Evolutionary conservation across 768 basidiomycete species (phyloP).

Genomic region (Grammothele lineata): DNA sequence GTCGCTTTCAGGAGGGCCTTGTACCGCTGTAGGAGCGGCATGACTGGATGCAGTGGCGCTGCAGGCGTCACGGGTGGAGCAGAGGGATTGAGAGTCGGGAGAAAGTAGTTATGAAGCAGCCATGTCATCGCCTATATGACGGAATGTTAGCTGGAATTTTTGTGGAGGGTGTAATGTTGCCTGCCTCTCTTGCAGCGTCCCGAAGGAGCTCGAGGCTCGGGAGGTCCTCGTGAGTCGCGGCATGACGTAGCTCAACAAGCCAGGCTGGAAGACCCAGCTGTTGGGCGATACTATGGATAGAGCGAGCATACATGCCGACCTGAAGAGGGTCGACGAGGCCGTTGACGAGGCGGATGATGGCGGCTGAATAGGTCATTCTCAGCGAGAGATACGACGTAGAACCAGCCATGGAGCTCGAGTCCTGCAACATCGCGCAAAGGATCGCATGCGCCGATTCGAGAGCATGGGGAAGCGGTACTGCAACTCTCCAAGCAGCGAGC

Average conservation of each 20-base stretch:
- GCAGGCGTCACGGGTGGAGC: slow-evolving; percentile 31
- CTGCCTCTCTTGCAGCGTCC: slow-evolving; percentile 71
- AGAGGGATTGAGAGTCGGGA: slow-evolving; percentile 64
- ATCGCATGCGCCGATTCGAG: slow-evolving; percentile 69
- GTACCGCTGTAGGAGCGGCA: slow-evolving; percentile 70
- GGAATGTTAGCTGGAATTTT: neutral
- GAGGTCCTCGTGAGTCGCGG: slow-evolving; percentile 93
- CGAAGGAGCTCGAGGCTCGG: slow-evolving; percentile 79
- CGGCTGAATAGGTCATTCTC: slow-evolving; percentile 75
- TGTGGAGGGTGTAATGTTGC: neutral
- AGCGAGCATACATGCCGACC: slow-evolving; percentile 80
- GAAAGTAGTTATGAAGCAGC: slow-evolving; percentile 82
- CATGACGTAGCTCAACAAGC: slow-evolving; percentile 91
- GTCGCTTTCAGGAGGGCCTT: slow-evolving; percentile 62
- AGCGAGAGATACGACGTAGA: slow-evolving; percentile 42
- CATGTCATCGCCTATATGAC: slow-evolving; percentile 66
- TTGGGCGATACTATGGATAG: slow-evolving; percentile 83
- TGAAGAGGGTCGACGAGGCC: slow-evolving; percentile 95
- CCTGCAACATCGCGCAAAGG: slow-evolving; percentile 55
- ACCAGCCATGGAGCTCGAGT: slow-evolving; percentile 25
- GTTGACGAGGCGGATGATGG: slow-evolving; percentile 88
- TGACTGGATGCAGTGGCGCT: slow-evolving; percentile 47
- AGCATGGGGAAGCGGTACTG: slow-evolving; percentile 74
- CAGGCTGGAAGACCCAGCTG: slow-evolving; percentile 84
- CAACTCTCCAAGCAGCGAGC: slow-evolving; percentile 79